Base-by-base conservation (phyloP, 225 moss, liverwort and hornwort species). In the Lunularia cruciata region DNA sequence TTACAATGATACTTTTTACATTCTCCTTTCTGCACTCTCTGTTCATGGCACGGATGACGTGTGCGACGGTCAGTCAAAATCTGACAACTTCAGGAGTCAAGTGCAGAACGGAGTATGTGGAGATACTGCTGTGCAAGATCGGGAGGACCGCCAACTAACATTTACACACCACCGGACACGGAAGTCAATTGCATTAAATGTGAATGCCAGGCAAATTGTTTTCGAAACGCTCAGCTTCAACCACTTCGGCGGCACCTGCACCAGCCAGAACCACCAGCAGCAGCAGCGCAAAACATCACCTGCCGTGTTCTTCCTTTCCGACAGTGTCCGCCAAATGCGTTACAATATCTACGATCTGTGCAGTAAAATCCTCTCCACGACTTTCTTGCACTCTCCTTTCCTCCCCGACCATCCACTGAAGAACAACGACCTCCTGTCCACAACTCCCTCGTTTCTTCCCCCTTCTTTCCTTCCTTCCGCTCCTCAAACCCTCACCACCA, bases 71-170 rank as follows among this genome's bases (percentile, higher is more conserved):
- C 8, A 28, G 39, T 20, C 42, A 36, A 36, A 49, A 47, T 54
- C 57, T 47, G 57, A 48, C 69, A 59, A 47, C 73, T 38, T 16
- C 12, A 47, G 25, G 20, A 48, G 47, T 1, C 47, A 16, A 49
- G 43, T 40, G 55, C 43, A 62, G 9, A 38, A 57, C 32, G 63
- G 47, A 56, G 25, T 47, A 73, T 14, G 26, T 11, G 69, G 32
- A 39, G 54, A 70, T 48, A 65, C 57, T n/a, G n/a, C n/a, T 65
- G 39, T 58, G 78, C 69, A 58, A 70, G 48, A 65, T 70, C 65
- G 63, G 46, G 49, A 40, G 58, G 46, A 33, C 11, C 64, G 23
- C 48, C 64, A 79, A 55, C 78, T 54, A 58, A 64, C 36, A n/a
- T n/a, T 9, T n/a, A n/a, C n/a, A n/a, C 52, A 33, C n/a, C n/a